Conservation (phyloP, 257 asterid genomes). For the Lithospermum erythrorhizon region DNA sequence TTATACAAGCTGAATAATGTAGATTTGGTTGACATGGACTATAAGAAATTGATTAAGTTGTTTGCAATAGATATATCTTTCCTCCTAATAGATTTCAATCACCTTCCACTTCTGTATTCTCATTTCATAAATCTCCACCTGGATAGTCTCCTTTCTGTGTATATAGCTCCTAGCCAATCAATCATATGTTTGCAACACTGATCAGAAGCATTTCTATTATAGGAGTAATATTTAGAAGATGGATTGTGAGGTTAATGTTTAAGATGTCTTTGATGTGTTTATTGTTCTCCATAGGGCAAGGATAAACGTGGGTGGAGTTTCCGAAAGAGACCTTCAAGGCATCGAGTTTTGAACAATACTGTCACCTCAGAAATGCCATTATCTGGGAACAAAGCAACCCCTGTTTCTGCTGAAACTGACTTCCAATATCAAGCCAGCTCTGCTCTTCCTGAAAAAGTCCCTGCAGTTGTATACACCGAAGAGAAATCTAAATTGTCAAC, state of each 20-base stretch:
- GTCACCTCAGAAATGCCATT: conserved; percentile 52
- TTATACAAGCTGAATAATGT: too few species aligned
- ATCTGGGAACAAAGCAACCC: conserved; percentile 44
- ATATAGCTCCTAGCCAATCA: too few species aligned
- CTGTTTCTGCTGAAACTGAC: conserved; percentile 32
- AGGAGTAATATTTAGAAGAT: too few species aligned
- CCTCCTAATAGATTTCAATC: too few species aligned
- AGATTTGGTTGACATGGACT: too few species aligned
- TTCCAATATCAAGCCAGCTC: conserved; percentile 38
- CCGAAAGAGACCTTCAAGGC: conserved; percentile 72
- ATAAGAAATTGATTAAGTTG: too few species aligned
- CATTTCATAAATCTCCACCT: too few species aligned
- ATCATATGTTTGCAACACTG: too few species aligned
- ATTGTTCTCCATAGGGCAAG: conserved; percentile 28
- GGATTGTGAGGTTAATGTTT: not conserved
- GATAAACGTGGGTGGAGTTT: conserved; percentile 85
- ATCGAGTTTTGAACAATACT: conserved; percentile 62
- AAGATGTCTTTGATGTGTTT: not conserved
- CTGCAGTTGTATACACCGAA: conserved; percentile 28
- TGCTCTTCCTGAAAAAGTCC: conserved; percentile 31
- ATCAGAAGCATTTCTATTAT: too few species aligned
- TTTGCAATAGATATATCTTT: too few species aligned
- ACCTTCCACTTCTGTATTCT: too few species aligned
- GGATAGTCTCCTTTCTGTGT: too few species aligned
- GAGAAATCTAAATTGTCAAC: conserved; percentile 34